Base-by-base conservation (phyloP, 1,284 basidiomycete genomes). In the Polyporus tsugae region DNA sequence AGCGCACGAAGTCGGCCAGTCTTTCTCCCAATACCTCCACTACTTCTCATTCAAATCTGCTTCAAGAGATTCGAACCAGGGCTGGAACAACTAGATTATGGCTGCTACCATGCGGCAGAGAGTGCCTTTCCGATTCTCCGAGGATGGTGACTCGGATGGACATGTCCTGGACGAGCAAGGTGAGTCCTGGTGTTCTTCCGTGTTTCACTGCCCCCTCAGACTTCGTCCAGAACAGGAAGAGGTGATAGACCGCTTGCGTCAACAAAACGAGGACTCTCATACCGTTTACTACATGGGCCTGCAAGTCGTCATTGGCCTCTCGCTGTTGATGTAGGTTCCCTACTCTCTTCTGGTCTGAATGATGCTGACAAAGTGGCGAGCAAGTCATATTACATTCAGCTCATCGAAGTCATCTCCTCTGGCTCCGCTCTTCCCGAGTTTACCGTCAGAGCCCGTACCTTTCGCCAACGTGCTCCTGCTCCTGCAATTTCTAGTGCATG, bases 161-260 rank as follows among this genome's bases (percentile, higher is more conserved):
- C 74, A 57, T 35, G 66, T 78, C n/a, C 64, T 78, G 38, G 77
- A 79, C 59, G 78, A 79, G 63, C 77, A 79, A 78, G 78, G 78
- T 77, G 44, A 44, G 71, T 42, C 4, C n/a, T 5, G 15, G 29
- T 36, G 7, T 19, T 41, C 22, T 42, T 46, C 11, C 1, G 9
- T 35, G 4, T n/a, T 22, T 25, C 2, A n/a, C 11, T 6, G 13
- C n/a, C 1, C 19, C 19, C 55, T 52, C 6, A 41, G 7, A 44
- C 11, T 22, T 33, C 13, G 3, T 53, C 5, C 19, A 79, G 78
- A 79, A 49, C 78, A 79, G 65, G 77, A 79, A 63, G 76, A 77
- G 62, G 64, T 79, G 19, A 75, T 79, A 15, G 68, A 76, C 10
- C 36, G 67, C 9, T 66, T 79, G 22, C 77, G 74, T 46, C 55